These are phyloP conservation scores for Funneliformis caledonium DNA, from an alignment of 371 early-diverging fungal genomes.

Conservation along the genomic window DNA sequence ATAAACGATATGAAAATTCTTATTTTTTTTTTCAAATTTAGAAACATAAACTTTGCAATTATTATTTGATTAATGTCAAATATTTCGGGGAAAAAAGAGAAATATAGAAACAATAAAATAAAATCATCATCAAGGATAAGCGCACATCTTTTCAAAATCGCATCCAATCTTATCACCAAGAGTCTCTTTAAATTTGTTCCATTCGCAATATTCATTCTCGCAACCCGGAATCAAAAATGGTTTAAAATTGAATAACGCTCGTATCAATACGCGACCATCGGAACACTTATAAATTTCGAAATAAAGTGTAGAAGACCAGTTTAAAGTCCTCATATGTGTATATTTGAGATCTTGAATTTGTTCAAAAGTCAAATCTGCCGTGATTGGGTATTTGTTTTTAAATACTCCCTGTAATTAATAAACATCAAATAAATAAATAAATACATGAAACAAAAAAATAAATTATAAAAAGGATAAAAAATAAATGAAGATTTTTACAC, in stretches of 20 bases:
- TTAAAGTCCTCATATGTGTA: constrained; percentile 21
- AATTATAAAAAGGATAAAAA: no score
- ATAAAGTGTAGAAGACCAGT: constrained; percentile 16
- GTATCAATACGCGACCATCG: neutral
- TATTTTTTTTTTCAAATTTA: no score
- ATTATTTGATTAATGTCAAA: no score
- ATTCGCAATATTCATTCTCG: neutral
- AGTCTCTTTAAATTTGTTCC: no score
- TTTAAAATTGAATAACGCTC: neutral
- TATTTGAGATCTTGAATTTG: neutral
- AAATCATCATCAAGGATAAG: no score
- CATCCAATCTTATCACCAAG: constrained; percentile 9
- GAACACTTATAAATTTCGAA: constrained; percentile 11
- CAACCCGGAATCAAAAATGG: constrained; percentile 3
- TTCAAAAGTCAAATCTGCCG: neutral
- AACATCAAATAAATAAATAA: no score
- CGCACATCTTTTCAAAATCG: constrained; percentile 25
- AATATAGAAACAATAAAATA: no score
- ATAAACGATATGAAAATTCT: no score
- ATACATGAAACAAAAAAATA: no score
- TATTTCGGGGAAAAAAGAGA: no score
- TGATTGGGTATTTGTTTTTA: constrained; percentile 23
- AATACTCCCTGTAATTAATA: constrained; percentile 21
- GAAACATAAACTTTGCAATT: no score
- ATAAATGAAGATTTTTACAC: neutral